Evolutionary conservation across 1,139 yeast species (phyloP), one percentile per base, ranked within the genome.

Genomic region (Geotrichum siamense): DNA sequence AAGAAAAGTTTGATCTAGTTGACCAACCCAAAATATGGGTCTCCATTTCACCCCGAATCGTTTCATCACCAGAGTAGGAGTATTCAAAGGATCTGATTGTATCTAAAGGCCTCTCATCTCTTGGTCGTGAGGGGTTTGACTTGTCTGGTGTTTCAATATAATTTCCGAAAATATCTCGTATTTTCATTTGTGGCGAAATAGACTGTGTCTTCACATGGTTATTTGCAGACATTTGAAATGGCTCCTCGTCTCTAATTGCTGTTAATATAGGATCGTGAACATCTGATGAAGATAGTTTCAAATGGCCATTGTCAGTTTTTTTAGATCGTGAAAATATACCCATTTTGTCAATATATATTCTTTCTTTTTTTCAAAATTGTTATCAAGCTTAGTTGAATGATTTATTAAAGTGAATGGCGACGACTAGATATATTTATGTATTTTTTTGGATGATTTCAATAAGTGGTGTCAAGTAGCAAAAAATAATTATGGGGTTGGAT

Each of bases 91-190:
- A 75, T 52, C 96, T 71, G 56, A 91, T 87, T 2, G 98, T 91
- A 64, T 93, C 98, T 59, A 91, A 68, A 3, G 98, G 98, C 55
- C 98, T 77, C 68, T 91, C 98, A 63, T 87, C 87, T 61, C 97
- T 75, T 15, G 83, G 67, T 58, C 98, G 75, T 12, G 96, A 81
- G 17, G 98, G 98, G 61, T 91, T 91, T 22, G 94, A 84, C 55
- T 81, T 72, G 62, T 91, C 98, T 3, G 94, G 84, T 51, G 74
- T 75, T 3, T 60, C 57, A 55, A 91, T 89, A 5, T 78, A 74
- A 51, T 76, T 75, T 22, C 98, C 98, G 64, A 87, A 89, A 36
- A 85, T 78, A 61, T 91, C 98, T 55, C 77, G 78, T 57, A 80
- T 63, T 40, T 61, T 64, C 51, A 65, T 62, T 48, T 64, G 64